Conservation (phyloP, 1,284 basidiomycete species). For the Sporisorium reilianum region DNA sequence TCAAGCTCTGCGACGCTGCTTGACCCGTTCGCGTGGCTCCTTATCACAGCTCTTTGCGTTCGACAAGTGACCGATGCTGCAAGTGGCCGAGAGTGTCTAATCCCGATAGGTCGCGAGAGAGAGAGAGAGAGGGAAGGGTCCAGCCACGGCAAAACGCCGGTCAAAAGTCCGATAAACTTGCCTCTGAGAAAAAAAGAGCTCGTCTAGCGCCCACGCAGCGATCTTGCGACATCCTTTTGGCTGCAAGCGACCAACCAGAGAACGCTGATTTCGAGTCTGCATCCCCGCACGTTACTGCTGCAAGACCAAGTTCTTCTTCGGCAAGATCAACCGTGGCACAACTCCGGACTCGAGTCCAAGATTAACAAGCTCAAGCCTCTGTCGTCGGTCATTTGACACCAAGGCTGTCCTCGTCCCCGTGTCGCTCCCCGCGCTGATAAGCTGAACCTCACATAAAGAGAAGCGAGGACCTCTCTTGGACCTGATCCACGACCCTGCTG, state of each 20-base stretch:
- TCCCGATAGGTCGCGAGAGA: constrained; percentile 11
- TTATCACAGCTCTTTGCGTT: not conserved
- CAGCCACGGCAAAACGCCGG: constrained; percentile 19
- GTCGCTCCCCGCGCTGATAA: constrained; percentile 1
- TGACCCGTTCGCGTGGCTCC: constrained; percentile 2
- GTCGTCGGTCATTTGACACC: not conserved
- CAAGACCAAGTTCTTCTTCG: not conserved
- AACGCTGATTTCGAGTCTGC: constrained; percentile 7
- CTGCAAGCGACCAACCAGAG: constrained; percentile 8
- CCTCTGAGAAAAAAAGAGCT: constrained; percentile 6
- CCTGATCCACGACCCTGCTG: not conserved
- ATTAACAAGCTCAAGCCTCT: not conserved
- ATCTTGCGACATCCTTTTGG: not conserved
- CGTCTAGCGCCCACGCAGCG: constrained; percentile 16
- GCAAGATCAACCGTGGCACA: constrained; percentile 13
- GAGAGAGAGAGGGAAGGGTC: constrained; percentile 6
- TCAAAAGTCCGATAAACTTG: constrained; percentile 30
- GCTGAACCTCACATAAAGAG: constrained; percentile 1
- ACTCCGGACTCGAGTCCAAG: constrained; percentile 7
- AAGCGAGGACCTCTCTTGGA: not conserved
- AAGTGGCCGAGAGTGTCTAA: constrained; percentile 13
- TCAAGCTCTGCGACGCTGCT: not conserved
- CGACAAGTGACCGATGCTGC: not conserved
- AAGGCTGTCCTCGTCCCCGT: not conserved
- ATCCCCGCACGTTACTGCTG: constrained; percentile 9